Conservation (phyloP, 768 basidiomycete genomes). For the Termitomyces sp. region DNA sequence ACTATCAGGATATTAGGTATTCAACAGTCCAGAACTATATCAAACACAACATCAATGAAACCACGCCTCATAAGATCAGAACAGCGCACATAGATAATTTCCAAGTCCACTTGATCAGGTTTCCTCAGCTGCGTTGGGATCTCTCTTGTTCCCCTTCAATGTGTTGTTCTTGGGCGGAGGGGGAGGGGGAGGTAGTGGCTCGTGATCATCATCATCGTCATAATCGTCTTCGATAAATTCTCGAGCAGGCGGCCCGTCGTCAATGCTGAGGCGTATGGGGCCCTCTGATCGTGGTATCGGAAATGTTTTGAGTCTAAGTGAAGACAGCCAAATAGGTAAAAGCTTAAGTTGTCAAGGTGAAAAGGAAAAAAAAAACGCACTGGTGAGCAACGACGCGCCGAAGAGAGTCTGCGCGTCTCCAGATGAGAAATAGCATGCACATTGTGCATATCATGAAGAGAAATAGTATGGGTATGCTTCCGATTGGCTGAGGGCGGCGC, state of each 20-base stretch:
- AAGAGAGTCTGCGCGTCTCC: slow-evolving; percentile 52
- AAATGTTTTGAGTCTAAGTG: slow-evolving; percentile 41
- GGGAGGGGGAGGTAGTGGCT: slow-evolving; percentile 12
- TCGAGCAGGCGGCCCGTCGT: slow-evolving; percentile 66
- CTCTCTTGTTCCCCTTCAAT: not conserved
- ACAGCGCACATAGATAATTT: not conserved
- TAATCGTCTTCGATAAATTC: slow-evolving; percentile 44
- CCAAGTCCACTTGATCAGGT: not conserved
- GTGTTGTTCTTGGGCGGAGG: not conserved
- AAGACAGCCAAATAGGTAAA: not conserved
- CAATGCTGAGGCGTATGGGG: slow-evolving; percentile 59
- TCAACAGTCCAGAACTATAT: not conserved
- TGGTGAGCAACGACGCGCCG: slow-evolving; percentile 57
- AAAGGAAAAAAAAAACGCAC: slow-evolving; percentile 28
- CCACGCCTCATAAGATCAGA: not conserved
- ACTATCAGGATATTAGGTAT: not conserved
- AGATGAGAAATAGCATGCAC: slow-evolving; percentile 54
- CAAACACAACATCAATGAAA: not conserved
- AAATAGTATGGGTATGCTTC: slow-evolving; percentile 46
- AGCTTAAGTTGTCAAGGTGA: not conserved
- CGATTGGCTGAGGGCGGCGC: slow-evolving; percentile 61
- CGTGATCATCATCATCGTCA: slow-evolving; percentile 32
- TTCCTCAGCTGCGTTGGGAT: not conserved
- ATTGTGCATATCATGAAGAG: slow-evolving; percentile 54
- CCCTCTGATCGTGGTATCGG: slow-evolving; percentile 48